Evolutionary conservation across 495 filamentous ascomycete genomes (phyloP).

Genomic region (Recurvomyces mirabilis): DNA sequence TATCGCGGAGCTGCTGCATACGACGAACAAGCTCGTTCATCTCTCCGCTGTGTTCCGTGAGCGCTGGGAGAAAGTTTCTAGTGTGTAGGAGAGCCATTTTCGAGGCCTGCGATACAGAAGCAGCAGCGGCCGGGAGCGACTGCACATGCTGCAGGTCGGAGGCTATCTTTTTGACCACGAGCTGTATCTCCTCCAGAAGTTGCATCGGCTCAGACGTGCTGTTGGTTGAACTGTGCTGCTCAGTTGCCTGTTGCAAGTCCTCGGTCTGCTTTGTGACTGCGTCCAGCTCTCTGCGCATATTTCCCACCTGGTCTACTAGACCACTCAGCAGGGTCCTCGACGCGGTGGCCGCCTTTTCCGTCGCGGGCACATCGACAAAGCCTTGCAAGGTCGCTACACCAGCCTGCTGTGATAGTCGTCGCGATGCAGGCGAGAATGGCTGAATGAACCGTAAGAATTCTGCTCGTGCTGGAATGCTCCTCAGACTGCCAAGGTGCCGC

Average conservation of each 20-base stretch:
- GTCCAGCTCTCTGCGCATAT: slow-evolving; percentile 41
- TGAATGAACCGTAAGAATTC: slow-evolving; percentile 44
- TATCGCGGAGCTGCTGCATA: slow-evolving; percentile 51
- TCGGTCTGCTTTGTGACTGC: slow-evolving; percentile 44
- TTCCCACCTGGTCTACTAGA: slow-evolving; percentile 43
- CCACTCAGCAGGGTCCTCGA: slow-evolving; percentile 31
- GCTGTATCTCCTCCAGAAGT: slow-evolving; percentile 74
- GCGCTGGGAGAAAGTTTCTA: slow-evolving; percentile 71
- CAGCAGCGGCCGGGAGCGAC: slow-evolving; percentile 52
- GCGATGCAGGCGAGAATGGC: neutral
- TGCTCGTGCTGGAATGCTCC: slow-evolving; percentile 47
- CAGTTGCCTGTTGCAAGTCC: slow-evolving; percentile 34
- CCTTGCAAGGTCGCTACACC: slow-evolving; percentile 48
- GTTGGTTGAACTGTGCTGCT: slow-evolving; percentile 25
- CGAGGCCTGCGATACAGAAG: slow-evolving; percentile 67
- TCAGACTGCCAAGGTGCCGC: slow-evolving; percentile 48
- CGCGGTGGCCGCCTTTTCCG: slow-evolving; percentile 49
- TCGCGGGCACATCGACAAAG: slow-evolving; percentile 56
- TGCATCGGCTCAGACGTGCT: slow-evolving; percentile 38
- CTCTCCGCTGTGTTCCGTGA: slow-evolving; percentile 58
- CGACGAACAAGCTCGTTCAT: slow-evolving; percentile 62
- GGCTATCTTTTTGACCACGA: slow-evolving; percentile 70
- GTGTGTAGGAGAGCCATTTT: slow-evolving; percentile 81
- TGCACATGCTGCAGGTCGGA: slow-evolving; percentile 77
- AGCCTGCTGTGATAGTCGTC: slow-evolving; percentile 12